phyloP scores from a whole-genome alignment of 202 grass and related monocot genomes.

The Panicum hallii region DNA sequence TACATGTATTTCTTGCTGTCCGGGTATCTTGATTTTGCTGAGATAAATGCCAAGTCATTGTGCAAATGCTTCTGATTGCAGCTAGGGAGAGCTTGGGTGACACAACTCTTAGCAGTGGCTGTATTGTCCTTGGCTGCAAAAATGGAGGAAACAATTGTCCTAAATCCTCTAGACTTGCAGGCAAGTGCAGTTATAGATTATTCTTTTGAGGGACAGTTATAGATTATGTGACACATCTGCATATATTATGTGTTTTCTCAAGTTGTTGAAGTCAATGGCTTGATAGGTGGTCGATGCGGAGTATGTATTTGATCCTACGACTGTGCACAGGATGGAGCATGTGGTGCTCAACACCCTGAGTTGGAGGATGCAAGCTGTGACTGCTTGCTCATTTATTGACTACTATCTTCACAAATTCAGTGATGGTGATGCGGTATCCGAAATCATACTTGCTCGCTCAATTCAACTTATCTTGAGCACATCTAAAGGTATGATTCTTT shows the following conservation, averaged over 20 bases:
- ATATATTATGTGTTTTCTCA: constrained; percentile 3
- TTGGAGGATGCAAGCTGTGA: constrained; percentile 71
- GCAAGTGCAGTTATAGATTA: constrained; percentile 25
- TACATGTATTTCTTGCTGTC: background rate
- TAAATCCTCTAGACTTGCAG: constrained; percentile 66
- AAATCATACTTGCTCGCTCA: constrained; percentile 41
- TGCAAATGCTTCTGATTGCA: constrained; percentile 39
- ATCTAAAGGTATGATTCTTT: constrained; percentile 49
- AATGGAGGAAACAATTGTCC: constrained; percentile 73
- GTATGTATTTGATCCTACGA: constrained; percentile 63
- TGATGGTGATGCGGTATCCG: constrained; percentile 35
- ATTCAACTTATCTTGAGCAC: constrained; percentile 62
- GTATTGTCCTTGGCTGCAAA: constrained; percentile 78
- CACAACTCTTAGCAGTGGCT: constrained; percentile 65
- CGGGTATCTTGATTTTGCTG: constrained; percentile 8
- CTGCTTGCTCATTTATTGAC: constrained; percentile 74
- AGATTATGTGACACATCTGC: background rate
- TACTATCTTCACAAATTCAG: constrained; percentile 73
- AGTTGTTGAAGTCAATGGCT: constrained; percentile 18
- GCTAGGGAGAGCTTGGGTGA: constrained; percentile 61
- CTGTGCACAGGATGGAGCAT: constrained; percentile 69
- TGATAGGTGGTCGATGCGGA: constrained; percentile 62
- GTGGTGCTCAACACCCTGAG: constrained; percentile 62
- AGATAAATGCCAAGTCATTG: constrained; percentile 29
- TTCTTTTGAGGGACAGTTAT: background rate